Evolutionary conservation across 352 stramenopile genomes (phyloP), one percentile per base, ranked within the genome.

Genomic region (Phytophthora meadii): DNA sequence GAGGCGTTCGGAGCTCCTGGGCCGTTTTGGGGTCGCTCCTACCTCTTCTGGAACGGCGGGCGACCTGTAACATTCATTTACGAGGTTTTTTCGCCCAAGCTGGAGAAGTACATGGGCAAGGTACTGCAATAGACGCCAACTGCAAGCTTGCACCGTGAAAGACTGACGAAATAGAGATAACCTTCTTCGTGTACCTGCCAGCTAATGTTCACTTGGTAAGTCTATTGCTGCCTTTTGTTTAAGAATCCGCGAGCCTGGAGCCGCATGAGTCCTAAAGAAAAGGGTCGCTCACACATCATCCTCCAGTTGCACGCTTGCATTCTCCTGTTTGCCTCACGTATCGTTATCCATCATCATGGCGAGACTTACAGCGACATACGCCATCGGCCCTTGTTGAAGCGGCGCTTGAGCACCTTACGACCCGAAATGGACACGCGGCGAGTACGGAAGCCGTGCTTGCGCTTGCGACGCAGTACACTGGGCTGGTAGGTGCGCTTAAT

Each of bases 401-500:
- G 87, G 59, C 87, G 87, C 61, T 85, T 94, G 37, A 95, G 73
- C 51, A 86, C 60, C 67, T 93, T 93, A 62, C 87, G 85, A 49
- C 87, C 87, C 40, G 85, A 81, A 52, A 93, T 83, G 49, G 85
- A 89, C 65, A 89, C 65, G 17, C 85, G 82, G 50, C 87, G 87
- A 52, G 85, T 81, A 37, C 84, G 84, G 79, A 95, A 95, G 56
- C 87, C 87, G 65, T 94, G 87, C 71, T 95, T 95, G 52, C 87
- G 80, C 77, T 95, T 95, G 55, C 87, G 87, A 39, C 87, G 87
- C 70, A 95, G 66, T 34, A 94, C 85, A 59, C 87, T 95, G 41
- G 87, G 87, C 71, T 95, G 87, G 71, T 94, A 95, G 56, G 87
- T 95, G 47, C 87, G 84, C 77, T 95, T 95, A 39, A 95, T 77